Base-by-base conservation (phyloP, 148 eudicot genomes). In the Gaultheria prostrata region DNA sequence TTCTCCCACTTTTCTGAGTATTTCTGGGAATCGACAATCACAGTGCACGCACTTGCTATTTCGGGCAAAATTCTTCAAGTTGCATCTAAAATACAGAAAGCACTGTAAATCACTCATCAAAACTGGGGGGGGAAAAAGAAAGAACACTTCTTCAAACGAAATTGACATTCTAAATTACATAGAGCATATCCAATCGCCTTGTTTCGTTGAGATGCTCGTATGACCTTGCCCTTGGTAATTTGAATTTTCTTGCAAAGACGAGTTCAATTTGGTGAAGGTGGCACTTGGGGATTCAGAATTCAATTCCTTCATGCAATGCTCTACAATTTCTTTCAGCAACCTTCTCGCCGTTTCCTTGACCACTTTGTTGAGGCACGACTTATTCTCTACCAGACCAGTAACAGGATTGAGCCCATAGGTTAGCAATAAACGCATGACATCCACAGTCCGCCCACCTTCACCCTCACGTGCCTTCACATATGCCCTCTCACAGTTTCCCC, bases 401-500 rank as follows among this genome's bases (percentile, higher is more conserved):
- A 88, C 24, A 21, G 84, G 87, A 82, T 90, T 85, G 39, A 90
- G 92, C 51, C 94, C 90, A 78, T 84, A 90, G 8, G 92, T 82
- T 26, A 91, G 61, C 56, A 93, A 75, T 57, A 91, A 69, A 78
- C 95, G 89, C 91, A 93, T 91, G 78, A 91, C 88, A 85, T 93
- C 95, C 83, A 93, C 93, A 77, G 93, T 91, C 63, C 87, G 82
- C 13, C 89, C 93, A 72, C 86, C 88, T 82, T 89, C 92, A 78
- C 85, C 87, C 49, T 89, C 88, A 46, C 83, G 87, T 59, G 89
- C 91, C 84, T 83, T 89, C 6, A 85, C 83, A 82, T 83, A 90
- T 45, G 94, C 95, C 80, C 94, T 89, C 45, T 91, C 89, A 56
- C 93, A 93, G 53, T 87, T 86, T 73, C 95, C 95, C 83, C 94